Evolutionary conservation across 768 basidiomycete genomes (phyloP), one percentile per base, ranked within the genome.

Genomic region (Leucosporidium scottii): DNA sequence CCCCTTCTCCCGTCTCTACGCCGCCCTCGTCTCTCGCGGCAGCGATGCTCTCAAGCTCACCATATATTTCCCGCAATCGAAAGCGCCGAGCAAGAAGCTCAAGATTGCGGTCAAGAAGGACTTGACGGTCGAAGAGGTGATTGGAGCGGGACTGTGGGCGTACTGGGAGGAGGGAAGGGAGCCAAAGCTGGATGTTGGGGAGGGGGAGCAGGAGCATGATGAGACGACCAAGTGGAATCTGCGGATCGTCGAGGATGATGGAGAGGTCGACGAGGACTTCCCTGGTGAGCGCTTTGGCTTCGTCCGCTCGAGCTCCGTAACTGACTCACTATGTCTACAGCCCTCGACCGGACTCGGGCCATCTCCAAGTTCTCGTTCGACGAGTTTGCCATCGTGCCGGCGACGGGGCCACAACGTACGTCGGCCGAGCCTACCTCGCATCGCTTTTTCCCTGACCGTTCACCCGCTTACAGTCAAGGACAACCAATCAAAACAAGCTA

Each of bases 221-320:
- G 87, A 86, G 55, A 88, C 90, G 0, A 82, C 89, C 5, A 92
- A 91, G 1, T 99, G 96, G 94, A 87, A 91, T 49, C 77, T 99
- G 79, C 82, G 91, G 66, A 92, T 98, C 63, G 90, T 92, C 1
- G 96, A 99, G 55, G 93, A 98, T 77, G 96, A 96, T 77, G 96
- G 96, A 21, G 94, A 97, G 78, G 91, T 98, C 1, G 96, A 99
- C 76, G 96, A 97, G 77, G 96, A 99, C 80, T 98, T 93, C 76
- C 96, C 94, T 28, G 89, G 93, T 94, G 77, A 74, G 90, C 10
- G 10, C 49, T 82, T 21, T 72, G 13, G 50, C 48, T 44, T 57
- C 21, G 65, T 63, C 36, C 30, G 54, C 59, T n/a, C 30, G 28
- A 21, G 30, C 34, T 34, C 5, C 5, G 4, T 4, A 34, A 34